These are phyloP conservation scores for Pyrus hybrid DNA, from an alignment of 331 rosid species.

Conservation along the genomic window DNA sequence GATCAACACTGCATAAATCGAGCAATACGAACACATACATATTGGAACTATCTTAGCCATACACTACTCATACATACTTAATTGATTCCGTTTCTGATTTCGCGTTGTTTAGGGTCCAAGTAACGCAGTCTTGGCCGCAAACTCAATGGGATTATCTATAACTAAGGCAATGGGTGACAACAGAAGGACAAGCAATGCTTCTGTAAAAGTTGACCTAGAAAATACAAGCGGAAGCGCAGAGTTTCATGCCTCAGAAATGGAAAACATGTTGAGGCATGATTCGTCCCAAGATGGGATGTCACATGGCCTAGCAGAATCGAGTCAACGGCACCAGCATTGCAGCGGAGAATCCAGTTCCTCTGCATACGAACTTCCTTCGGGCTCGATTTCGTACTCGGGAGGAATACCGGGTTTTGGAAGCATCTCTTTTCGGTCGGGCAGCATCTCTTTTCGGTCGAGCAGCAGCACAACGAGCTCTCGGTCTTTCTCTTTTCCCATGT, in stretches of 20 bases:
- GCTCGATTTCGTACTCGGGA: background rate
- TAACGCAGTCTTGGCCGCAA: slow-evolving; percentile 4
- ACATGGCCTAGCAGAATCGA: slow-evolving; percentile 10
- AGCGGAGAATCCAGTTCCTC: slow-evolving; percentile 13
- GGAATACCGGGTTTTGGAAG: slow-evolving; percentile 5
- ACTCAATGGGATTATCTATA: slow-evolving; percentile 3
- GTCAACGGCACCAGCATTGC: slow-evolving; percentile 6
- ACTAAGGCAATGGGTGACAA: slow-evolving; percentile 6
- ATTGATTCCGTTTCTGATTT: background rate
- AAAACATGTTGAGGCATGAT: slow-evolving; percentile 11
- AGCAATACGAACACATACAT: background rate
- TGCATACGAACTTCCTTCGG: background rate
- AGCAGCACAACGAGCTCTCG: slow-evolving; percentile 39
- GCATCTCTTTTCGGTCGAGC: slow-evolving; percentile 27
- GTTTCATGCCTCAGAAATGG: slow-evolving; percentile 1
- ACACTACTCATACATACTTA: background rate
- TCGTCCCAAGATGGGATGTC: slow-evolving; percentile 8
- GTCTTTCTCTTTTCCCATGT: slow-evolving; percentile 51
- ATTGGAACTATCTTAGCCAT: background rate
- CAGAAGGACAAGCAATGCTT: background rate
- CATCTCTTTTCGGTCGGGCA: too few relatives aligned
- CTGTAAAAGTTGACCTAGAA: background rate
- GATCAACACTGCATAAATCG: background rate
- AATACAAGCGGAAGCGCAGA: background rate
- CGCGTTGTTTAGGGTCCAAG: slow-evolving; percentile 17